phyloP scores from a whole-genome alignment of 1,284 basidiomycete species.

The Retiboletus flavoniger region DNA sequence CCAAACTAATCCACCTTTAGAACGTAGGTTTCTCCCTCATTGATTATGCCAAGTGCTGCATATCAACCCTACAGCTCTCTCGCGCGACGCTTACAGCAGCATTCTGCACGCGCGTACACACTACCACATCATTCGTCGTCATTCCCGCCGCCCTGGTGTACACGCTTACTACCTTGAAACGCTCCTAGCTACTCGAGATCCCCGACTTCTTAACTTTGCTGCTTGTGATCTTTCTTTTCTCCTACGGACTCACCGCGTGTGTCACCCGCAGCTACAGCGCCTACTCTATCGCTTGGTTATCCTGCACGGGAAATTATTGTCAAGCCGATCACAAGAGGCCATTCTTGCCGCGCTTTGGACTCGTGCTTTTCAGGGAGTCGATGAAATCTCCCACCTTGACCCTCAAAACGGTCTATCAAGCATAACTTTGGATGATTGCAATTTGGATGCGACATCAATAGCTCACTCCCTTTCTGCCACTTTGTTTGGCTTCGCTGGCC shows the following conservation, averaged over 20 bases:
- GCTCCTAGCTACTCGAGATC: slow-evolving; percentile 20
- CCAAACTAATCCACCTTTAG: not conserved
- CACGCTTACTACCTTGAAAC: slow-evolving; percentile 29
- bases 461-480: slow-evolving; percentile 17
- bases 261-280: slow-evolving; percentile 26
- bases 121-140: slow-evolving; percentile 28
- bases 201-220: slow-evolving; percentile 19
- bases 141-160: slow-evolving; percentile 26
- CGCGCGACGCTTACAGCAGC: slow-evolving; percentile 7
- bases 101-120: slow-evolving; percentile 24
- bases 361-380: slow-evolving; percentile 8
- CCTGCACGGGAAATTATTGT: slow-evolving; percentile 10
- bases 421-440: not conserved
- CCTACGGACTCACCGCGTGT: slow-evolving; percentile 25
- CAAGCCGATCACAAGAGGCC: slow-evolving; percentile 19
- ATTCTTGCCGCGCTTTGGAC: slow-evolving; percentile 28
- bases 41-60: slow-evolving; percentile 10
- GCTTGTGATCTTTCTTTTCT: slow-evolving; percentile 24
- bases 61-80: slow-evolving; percentile 13
- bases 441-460: slow-evolving; percentile 11
- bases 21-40: slow-evolving; percentile 16
- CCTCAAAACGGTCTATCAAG: not conserved
- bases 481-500: slow-evolving; percentile 10
- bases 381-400: not conserved
- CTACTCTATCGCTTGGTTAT: slow-evolving; percentile 33